Evolutionary conservation across 2,329 filamentous ascomycete species (phyloP), one percentile per base, ranked within the genome.

Genomic region (Fusarium chaquense): DNA sequence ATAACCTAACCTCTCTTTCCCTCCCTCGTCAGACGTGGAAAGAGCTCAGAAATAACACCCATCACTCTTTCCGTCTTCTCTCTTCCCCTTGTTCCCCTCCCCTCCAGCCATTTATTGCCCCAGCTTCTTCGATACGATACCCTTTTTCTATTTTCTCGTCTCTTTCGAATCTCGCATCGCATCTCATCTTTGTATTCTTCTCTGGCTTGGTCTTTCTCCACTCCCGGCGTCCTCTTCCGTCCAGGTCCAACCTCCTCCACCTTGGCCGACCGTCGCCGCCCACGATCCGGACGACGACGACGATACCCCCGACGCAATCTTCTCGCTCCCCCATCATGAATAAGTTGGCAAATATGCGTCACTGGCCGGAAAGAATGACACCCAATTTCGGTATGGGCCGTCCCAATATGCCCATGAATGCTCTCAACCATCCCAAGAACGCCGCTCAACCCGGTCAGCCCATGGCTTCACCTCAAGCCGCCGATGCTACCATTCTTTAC

Each of bases 401-500:
- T 60, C 85, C 81, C 81, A 86, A 86, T 71, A 85, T 88, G 79
- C 83, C 85, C 65, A 83, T 85, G 78, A 83, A 85, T 73, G 78
- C 81, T 69, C 81, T 88, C 77, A 86, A 86, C 75, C 87, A 89
- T 69, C 83, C 85, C 74, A 89, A 90, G 79, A 83, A 85, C 67
- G 80, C 83, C 68, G 78, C 83, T 59, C 83, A 84, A 61, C 81
- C 85, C 54, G 82, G 83, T 64, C 82, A 87, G 61, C 84, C 88
- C 69, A 83, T 89, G 77, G 85, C 90, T 75, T 90, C 91, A 71
- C 89, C 91, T 62, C 90, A 91, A 70, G 85, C 90, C 68, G 87
- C 91, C 77, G 92, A 95, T 78, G 86, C 90, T 54, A 90, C 89
- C 71, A 93, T 98, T 81, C 93, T 97, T 81, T 91, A 97, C 79